Evolutionary conservation across 306 rosid genomes (phyloP).

Genomic region (Carpinus viminea): DNA sequence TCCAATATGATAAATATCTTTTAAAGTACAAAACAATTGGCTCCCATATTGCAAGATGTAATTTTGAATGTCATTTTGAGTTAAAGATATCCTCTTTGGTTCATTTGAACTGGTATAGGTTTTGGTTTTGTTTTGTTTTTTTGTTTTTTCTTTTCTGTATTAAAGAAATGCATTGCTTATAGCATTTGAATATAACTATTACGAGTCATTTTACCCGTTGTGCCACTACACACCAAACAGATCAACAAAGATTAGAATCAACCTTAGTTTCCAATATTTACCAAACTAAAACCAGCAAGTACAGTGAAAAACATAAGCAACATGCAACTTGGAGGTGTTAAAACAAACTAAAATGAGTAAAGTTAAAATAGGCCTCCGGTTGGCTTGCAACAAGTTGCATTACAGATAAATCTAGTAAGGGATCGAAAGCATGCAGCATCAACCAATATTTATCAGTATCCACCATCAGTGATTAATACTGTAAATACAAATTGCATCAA

Average conservation of each 20-base stretch:
- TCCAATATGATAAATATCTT: not conserved
- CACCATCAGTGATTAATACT: not conserved
- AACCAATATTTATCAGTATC: not conserved
- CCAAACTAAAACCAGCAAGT: not conserved
- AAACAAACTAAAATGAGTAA: constrained; percentile 7
- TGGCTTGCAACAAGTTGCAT: not conserved
- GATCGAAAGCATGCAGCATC: constrained; percentile 12
- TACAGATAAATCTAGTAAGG: not conserved
- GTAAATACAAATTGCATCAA: constrained; percentile 21
- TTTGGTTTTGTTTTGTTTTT: too few species aligned
- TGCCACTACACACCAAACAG: not conserved
- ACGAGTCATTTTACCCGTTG: not conserved
- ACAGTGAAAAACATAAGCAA: not conserved
- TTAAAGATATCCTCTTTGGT: not conserved
- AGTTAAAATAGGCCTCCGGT: constrained; percentile 12
- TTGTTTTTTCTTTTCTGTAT: too few species aligned
- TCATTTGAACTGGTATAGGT: not conserved
- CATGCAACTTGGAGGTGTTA: not conserved
- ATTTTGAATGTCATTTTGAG: not conserved
- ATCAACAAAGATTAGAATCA: not conserved
- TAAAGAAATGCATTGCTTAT: not conserved
- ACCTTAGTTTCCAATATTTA: not conserved
- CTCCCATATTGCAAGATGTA: not conserved
- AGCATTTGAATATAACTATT: not conserved
- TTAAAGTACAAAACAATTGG: not conserved